Evolutionary conservation across 352 stramenopile genomes (phyloP).

Genomic region (Globisporangium nagaii): DNA sequence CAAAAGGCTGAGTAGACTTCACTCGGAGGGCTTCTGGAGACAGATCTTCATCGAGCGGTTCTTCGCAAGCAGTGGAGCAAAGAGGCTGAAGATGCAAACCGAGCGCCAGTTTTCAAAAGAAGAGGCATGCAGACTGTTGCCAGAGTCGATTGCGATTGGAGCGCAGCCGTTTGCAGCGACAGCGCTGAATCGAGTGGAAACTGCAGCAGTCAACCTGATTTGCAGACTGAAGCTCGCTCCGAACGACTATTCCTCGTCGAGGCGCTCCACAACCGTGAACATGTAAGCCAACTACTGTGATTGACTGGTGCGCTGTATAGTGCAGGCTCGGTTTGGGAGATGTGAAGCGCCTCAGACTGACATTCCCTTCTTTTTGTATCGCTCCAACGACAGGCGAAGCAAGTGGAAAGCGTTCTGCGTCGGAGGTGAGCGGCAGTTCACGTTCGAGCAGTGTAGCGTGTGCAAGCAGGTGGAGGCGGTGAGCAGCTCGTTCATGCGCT

Average conservation of each 20-base stretch:
- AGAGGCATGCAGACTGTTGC: not conserved
- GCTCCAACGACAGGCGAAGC: slow-evolving; percentile 6
- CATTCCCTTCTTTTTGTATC: too few relatives aligned
- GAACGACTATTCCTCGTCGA: not conserved
- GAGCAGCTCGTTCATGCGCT: slow-evolving; percentile 13
- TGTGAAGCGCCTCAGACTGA: too few relatives aligned
- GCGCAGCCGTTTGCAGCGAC: slow-evolving; percentile 13
- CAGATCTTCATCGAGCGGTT: slow-evolving; percentile 18
- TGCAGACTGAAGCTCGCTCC: slow-evolving; percentile 12
- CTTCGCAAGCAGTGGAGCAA: not conserved
- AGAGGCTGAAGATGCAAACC: not conserved
- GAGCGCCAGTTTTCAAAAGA: not conserved
- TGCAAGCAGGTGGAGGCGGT: slow-evolving; percentile 29
- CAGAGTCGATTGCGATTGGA: not conserved
- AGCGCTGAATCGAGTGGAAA: slow-evolving; percentile 15
- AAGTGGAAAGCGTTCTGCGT: slow-evolving; percentile 30
- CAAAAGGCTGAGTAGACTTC: slow-evolving; percentile 7
- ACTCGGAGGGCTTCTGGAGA: slow-evolving; percentile 28
- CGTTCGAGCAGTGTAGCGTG: slow-evolving; percentile 31
- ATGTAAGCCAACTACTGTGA: slow-evolving; percentile 6
- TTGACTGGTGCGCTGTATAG: too few relatives aligned
- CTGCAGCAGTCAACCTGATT: slow-evolving; percentile 11
- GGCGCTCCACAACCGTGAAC: not conserved
- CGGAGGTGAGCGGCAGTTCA: slow-evolving; percentile 15
- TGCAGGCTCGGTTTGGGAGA: too few relatives aligned